Evolutionary conservation across 2,329 filamentous ascomycete genomes (phyloP).

Genomic region (Aspergillus brunneoviolaceus): DNA sequence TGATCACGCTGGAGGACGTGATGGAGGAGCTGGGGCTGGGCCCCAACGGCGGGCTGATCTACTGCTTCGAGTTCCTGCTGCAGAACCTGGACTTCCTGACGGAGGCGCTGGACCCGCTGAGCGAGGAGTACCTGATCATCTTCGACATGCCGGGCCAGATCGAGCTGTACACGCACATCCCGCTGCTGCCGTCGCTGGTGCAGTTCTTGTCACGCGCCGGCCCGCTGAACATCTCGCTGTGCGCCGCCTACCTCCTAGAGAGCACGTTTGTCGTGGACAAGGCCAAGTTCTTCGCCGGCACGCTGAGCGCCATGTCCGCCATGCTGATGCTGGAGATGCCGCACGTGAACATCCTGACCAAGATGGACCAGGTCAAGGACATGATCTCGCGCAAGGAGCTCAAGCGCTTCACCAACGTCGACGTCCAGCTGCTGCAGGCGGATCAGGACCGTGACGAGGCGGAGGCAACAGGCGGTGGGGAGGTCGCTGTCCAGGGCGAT

Average conservation of each 20-base stretch:
- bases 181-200: slow-evolving; percentile 81
- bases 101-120: slow-evolving; percentile 77
- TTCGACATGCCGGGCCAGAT: slow-evolving; percentile 99
- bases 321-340: slow-evolving; percentile 99
- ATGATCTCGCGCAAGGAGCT: slow-evolving; percentile 84
- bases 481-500: slow-evolving; percentile 43
- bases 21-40: slow-evolving; percentile 93
- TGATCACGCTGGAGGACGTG: slow-evolving; percentile 90
- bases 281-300: slow-evolving; percentile 96
- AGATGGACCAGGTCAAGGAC: slow-evolving; percentile 95
- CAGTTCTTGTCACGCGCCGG: slow-evolving; percentile 77
- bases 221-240: slow-evolving; percentile 83
- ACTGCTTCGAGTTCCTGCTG: slow-evolving; percentile 94
- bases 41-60: slow-evolving; percentile 89
- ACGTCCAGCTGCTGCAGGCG: slow-evolving; percentile 77
- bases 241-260: slow-evolving; percentile 91
- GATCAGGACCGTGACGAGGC: slow-evolving; percentile 47
- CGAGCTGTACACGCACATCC: slow-evolving; percentile 96
- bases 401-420: slow-evolving; percentile 86
- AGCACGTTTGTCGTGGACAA: slow-evolving; percentile 93
- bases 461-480: slow-evolving; percentile 25
- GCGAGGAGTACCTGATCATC: slow-evolving; percentile 94
- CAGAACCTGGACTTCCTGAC: slow-evolving; percentile 92
- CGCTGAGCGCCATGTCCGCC: slow-evolving; percentile 93
- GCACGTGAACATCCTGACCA: slow-evolving; percentile 92